Evolutionary conservation across 2,329 filamentous ascomycete genomes (phyloP), one percentile per base, ranked within the genome.

Genomic region (Pseudocercospora vitis): DNA sequence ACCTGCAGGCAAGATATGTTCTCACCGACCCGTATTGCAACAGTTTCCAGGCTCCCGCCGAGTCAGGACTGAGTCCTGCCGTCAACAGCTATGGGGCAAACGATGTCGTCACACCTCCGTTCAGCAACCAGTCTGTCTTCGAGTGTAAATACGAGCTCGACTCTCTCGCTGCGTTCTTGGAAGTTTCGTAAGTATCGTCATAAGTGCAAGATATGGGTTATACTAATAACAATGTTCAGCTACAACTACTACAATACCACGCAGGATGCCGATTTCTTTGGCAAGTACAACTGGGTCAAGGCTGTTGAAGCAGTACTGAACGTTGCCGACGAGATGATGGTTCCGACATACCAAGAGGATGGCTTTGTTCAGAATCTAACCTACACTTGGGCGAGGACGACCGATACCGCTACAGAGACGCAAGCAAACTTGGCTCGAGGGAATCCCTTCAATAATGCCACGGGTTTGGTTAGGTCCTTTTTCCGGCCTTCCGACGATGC

Each of bases 1-100:
- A 89, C 66, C 75, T 87, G 4, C 86, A 89, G 66, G 77, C 85
- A 18, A 77, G 86, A 39, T 89, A 88, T 68, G 78, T 89, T 48
- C 75, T 82, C 50, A 78, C 79, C 26, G 81, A 80, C 12, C 77
- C 78, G 4, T 79, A 78, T 62, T 80, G 77, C 68, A 79, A 80
- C 63, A 73, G 76, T 4, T 80, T 80, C 61, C 78, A 80, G 57
- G 74, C 78, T 18, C 78, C 78, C 0, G 65, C 71, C 1, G 77
- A 80, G 53, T 78, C 76, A 29, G 70, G 70, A 2, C 68, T 80
- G 9, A 50, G 62, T 2, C 68, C 71, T 3, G 70, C 71, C 1
- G 47, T 50, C 4, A 78, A 79, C 46, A 60, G 66, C 2, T 66
- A 70, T 2, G 71, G 71, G 4, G 70, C 59, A 51, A 56, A 67